Conservation (phyloP, 2,329 filamentous ascomycete genomes). For the Capronia coronata region DNA sequence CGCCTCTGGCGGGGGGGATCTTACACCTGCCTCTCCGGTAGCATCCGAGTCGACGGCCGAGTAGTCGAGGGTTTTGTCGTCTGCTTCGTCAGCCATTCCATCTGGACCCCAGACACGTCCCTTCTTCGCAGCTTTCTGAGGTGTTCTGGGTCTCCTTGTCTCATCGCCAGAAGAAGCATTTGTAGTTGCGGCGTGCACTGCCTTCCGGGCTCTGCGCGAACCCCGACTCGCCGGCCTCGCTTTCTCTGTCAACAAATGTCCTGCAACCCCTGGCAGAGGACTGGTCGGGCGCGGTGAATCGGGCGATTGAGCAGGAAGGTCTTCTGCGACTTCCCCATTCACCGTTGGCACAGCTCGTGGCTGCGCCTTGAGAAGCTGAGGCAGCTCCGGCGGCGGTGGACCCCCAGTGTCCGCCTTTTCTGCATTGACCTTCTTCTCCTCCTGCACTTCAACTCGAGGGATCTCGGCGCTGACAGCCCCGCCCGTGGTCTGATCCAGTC, state of each 20-base stretch:
- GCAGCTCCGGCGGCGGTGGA: conserved; percentile 47
- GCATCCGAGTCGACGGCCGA: conserved; percentile 56
- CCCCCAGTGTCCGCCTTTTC: conserved; percentile 46
- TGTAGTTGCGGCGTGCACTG: conserved; percentile 54
- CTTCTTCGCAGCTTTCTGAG: conserved; percentile 60
- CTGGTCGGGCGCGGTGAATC: conserved; percentile 74
- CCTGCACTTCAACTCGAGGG: conserved; percentile 32
- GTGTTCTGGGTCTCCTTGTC: conserved; percentile 52
- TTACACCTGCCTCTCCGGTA: conserved; percentile 32
- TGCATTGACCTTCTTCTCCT: conserved; percentile 44
- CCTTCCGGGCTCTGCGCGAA: conserved; percentile 72
- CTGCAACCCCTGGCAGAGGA: conserved; percentile 51
- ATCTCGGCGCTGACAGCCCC: conserved; percentile 44
- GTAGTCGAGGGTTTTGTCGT: conserved; percentile 79
- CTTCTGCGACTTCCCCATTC: conserved; percentile 54
- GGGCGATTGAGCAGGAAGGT: conserved; percentile 63
- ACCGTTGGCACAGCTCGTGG: conserved; percentile 38
- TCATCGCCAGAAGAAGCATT: conserved; percentile 81
- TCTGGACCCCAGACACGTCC: conserved; percentile 89
- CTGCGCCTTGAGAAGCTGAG: conserved; percentile 48
- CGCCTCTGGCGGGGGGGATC: conserved; percentile 59
- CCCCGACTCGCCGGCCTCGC: conserved; percentile 66
- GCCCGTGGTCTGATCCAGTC: conserved; percentile 55
- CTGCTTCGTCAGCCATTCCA: conserved; percentile 76
- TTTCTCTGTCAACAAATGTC: conserved; percentile 66